phyloP scores from a whole-genome alignment of 2,329 filamentous ascomycete genomes.

The Sarocladiaceae sp. region DNA sequence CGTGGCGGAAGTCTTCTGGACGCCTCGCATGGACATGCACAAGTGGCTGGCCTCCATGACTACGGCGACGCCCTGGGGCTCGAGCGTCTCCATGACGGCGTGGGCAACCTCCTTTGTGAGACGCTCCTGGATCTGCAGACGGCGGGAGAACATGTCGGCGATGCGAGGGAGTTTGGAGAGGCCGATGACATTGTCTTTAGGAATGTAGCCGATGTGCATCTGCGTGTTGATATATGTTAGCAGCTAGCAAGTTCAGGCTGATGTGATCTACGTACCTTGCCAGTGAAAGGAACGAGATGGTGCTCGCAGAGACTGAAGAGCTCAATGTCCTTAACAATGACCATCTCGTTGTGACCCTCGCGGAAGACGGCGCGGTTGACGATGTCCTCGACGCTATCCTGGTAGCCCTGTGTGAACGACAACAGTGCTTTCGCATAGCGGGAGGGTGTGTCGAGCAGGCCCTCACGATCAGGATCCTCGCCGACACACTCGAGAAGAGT shows the following conservation, averaged over 20 bases:
- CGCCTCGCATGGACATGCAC: conserved; percentile 99
- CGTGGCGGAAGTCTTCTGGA: conserved; percentile 78
- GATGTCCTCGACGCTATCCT: conserved; percentile 86
- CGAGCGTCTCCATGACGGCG: conserved; percentile 85
- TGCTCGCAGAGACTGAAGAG: conserved; percentile 94
- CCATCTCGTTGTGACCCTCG: conserved; percentile 93
- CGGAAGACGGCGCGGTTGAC: conserved; percentile 94
- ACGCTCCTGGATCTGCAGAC: conserved; percentile 92
- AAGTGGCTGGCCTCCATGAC: conserved; percentile 96
- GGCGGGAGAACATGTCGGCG: conserved; percentile 91
- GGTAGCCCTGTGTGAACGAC: conserved; percentile 94
- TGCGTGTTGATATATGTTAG: conserved; percentile 27
- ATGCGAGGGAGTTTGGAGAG: conserved; percentile 94
- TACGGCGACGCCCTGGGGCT: conserved; percentile 90
- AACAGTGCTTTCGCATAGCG: conserved; percentile 94
- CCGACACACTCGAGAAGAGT: conserved; percentile 64
- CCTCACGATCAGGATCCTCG: conserved; percentile 60
- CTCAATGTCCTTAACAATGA: conserved; percentile 88
- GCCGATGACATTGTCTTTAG: conserved; percentile 82
- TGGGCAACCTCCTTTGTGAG: conserved; percentile 94
- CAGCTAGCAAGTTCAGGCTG: background rate
- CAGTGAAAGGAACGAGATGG: conserved; percentile 91
- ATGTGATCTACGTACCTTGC: conserved; percentile 57
- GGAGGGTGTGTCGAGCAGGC: conserved; percentile 63
- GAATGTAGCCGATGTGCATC: conserved; percentile 99